Percentiles rank a stretch among this genome's conserved stretches.
Evolutionary conservation across 2,329 filamentous ascomycete species (phyloP).

Genomic region (Tolypocladium guangdongense): DNA sequence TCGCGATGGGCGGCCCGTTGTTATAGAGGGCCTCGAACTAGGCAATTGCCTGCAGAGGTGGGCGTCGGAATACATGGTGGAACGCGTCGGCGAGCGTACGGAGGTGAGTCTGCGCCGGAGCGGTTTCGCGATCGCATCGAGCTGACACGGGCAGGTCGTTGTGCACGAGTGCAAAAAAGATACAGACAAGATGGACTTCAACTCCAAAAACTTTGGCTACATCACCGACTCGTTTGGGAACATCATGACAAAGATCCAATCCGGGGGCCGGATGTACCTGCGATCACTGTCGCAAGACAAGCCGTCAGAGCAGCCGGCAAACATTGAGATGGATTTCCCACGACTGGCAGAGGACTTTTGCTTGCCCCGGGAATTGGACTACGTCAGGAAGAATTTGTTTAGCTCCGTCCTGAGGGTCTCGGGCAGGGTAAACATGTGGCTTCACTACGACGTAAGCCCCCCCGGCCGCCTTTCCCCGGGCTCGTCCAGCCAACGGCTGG

Average conservation of each 20-base stretch:
- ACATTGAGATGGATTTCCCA: conserved; percentile 61
- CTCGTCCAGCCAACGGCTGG: not conserved
- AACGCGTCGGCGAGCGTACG: conserved; percentile 48
- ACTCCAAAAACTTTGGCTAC: conserved; percentile 73
- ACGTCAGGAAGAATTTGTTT: conserved; percentile 53
- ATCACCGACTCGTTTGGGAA: conserved; percentile 53
- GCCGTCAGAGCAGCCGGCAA: conserved; percentile 59
- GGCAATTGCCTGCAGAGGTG: conserved; percentile 58
- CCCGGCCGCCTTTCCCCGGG: not conserved
- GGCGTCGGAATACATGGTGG: conserved; percentile 57
- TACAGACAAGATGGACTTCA: conserved; percentile 64
- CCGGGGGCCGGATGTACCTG: conserved; percentile 61
- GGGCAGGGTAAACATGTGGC: conserved; percentile 75
- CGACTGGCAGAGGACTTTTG: conserved; percentile 56
- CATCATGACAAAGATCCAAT: conserved; percentile 51
- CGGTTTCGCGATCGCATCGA: not conserved
- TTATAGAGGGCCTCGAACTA: conserved; percentile 55
- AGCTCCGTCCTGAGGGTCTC: conserved; percentile 74
- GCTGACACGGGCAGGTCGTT: conserved; percentile 44
- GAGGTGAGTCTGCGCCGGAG: conserved; percentile 34
- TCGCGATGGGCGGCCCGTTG: conserved; percentile 37
- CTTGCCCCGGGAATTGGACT: conserved; percentile 49
- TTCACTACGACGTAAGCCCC: conserved; percentile 66
- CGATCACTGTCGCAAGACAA: conserved; percentile 61
- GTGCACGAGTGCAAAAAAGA: conserved; percentile 54